Base-by-base conservation (phyloP, 2,329 filamentous ascomycete genomes). In the Pseudogymnoascus sp. region DNA sequence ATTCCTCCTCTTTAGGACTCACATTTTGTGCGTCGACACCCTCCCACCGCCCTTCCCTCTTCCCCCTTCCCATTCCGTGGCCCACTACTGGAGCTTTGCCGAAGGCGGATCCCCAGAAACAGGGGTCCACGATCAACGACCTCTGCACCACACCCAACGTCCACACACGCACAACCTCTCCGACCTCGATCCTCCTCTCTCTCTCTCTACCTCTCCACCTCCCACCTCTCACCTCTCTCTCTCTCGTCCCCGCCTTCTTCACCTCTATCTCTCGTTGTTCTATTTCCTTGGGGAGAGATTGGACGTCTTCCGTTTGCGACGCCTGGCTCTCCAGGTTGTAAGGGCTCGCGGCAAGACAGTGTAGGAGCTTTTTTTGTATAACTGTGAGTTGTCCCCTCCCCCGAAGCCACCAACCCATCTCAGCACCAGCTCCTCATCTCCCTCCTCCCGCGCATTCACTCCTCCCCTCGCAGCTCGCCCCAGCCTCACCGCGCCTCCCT, bases 381-480 rank as follows among this genome's bases (percentile, higher is more conserved):
- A 56, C 46, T 56, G 46, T 56, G 46, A 56, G 46, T 56, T 34
- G 46, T 56, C 46, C 46, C 25, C 46, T 56, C 44, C 44, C 8
- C 46, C n/a, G 16, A 34, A 23, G 25, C 25, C 46, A n/a, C 8
- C 25, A 18, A 25, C 46, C 4, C 4, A 34, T 11, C 46, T 25
- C 46, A 56, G n/a, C 25, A 10, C 25, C 46, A 56, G 8, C 8
- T 8, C 23, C 5, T 28, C 61, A 25, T n/a, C 50, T 38, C 18
- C 4, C 7, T 7, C 46, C 31, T 63, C 50, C 14, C n/a, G 38
- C 21, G 40, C 36, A 5, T 23, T 12, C 11, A 14, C 31, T 25
- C 31, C 28, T 31, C 14, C 12, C 28, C 42, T 37, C 11, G 31
- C 60, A 62, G 62, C 37, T 62, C 65, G 67, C 63, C 68, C 68